Evolutionary conservation across 805 yeast species (phyloP).

Genomic region (Starmerella bacillaris): DNA sequence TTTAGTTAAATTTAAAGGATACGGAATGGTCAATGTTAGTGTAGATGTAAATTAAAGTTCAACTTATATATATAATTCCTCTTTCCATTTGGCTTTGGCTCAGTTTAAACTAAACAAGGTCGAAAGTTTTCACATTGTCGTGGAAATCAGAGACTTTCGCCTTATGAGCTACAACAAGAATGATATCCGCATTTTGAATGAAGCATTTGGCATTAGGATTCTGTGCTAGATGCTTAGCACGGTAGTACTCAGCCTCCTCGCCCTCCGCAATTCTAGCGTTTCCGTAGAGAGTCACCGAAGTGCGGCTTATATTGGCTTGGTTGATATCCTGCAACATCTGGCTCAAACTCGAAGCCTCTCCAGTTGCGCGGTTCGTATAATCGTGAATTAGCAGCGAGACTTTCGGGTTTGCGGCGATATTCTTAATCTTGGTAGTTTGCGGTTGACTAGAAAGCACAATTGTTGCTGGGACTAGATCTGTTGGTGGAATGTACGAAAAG

Average conservation of each 20-base stretch:
- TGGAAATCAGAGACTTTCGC: slow-evolving; percentile 57
- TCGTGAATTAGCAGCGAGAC: slow-evolving; percentile 80
- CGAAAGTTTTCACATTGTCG: slow-evolving; percentile 12
- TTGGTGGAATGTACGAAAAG: slow-evolving; percentile 37
- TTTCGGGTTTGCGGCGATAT: slow-evolving; percentile 49
- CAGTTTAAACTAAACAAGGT: no score
- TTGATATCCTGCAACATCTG: slow-evolving; percentile 58
- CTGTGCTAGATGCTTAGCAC: slow-evolving; percentile 39
- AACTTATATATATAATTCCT: no score
- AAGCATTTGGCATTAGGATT: slow-evolving; percentile 57
- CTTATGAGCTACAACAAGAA: slow-evolving; percentile 42
- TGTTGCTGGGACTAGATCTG: slow-evolving; percentile 11
- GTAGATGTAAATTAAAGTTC: no score
- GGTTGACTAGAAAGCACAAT: slow-evolving; percentile 50
- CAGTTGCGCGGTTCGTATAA: slow-evolving; percentile 39
- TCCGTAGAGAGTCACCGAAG: slow-evolving; percentile 70
- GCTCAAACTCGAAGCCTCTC: slow-evolving; percentile 34
- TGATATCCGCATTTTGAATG: slow-evolving; percentile 44
- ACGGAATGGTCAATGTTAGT: no score
- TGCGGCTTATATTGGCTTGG: slow-evolving; percentile 58
- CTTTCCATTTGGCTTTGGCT: no score
- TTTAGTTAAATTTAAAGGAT: background rate
- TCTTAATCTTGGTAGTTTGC: slow-evolving; percentile 54
- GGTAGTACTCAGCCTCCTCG: slow-evolving; percentile 42
- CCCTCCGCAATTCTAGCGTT: slow-evolving; percentile 35